Base-by-base conservation (phyloP, 2,329 filamentous ascomycete genomes). In the Aspergillaceae sp. region DNA sequence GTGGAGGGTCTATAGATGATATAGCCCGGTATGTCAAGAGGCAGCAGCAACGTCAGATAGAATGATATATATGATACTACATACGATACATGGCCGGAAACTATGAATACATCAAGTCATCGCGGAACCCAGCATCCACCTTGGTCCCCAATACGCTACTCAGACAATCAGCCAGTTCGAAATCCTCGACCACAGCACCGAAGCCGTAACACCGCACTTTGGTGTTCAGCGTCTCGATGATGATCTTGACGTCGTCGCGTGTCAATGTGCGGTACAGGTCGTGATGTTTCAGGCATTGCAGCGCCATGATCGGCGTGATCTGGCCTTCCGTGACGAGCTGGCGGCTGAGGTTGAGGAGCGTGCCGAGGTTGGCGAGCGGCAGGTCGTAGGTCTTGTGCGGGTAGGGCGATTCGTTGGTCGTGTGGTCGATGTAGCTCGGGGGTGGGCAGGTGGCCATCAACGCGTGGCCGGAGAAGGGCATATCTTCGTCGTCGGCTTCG, bases 291-390 rank as follows among this genome's bases (percentile, higher is more conserved):
- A 97, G 77, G 69, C 87, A 85, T 42, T 87, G 85, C 81, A 92
- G 91, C 0, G 90, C 90, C 87, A 94, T 94, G 54, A 96, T 86
- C 0, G 92, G 92, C 11, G 91, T 97, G 58, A 97, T 87, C 48
- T 73, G 70, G 44, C 88, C 88, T 50, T 92, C 87, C 2, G 92
- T 79, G 56, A 92, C 83, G 28, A 96, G 75, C 56, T 83, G 82
- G 56, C 83, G 79, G 69, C 88, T 95, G 46, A 96, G 76, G 61
- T 94, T 86, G 49, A 96, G 77, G 45, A 97, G 74, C 45, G 86
- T 94, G 43, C 83, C 73, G 42, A 98, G 75, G 59, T 92, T 87
- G 34, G 78, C 78, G 62, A 84, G 86, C 48, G 77, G 82, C 4
- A 92, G 71, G 61, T 92, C 84, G 70, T 88, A 91, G 42, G 90